These are phyloP conservation scores for Isoetes taiwanensis DNA, from an alignment of 75 land plant genomes.

Conservation along the genomic window DNA sequence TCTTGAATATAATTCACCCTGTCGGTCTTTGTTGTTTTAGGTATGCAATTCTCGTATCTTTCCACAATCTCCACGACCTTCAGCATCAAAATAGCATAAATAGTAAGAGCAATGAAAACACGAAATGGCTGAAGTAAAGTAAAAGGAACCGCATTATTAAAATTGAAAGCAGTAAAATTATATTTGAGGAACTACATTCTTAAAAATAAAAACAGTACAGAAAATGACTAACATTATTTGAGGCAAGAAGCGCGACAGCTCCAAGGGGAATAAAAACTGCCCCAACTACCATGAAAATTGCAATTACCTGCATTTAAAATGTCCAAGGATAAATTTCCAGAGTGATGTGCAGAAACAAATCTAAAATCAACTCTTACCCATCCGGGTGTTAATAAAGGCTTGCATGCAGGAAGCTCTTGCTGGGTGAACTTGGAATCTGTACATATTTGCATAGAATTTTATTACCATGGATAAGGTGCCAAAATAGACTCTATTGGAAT, in stretches of 20 bases:
- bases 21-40: constrained; percentile 11
- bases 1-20: constrained; percentile 33
- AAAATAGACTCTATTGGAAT: too few species aligned
- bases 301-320: constrained; percentile 63
- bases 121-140: neutral
- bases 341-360: too few species aligned
- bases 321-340: too few species aligned
- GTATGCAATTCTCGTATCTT: constrained; percentile 40
- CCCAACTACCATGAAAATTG: constrained; percentile 43
- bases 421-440: constrained; percentile 66
- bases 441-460: too few species aligned
- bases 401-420: constrained; percentile 87
- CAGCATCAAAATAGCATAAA: neutral
- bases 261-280: constrained; percentile 68
- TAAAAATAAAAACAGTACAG: neutral
- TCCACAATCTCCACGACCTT: constrained; percentile 66
- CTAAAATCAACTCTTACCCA: too few species aligned
- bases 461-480: too few species aligned
- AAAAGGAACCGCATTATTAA: neutral
- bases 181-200: too few species aligned
- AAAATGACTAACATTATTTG: constrained; percentile 36
- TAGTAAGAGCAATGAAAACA: neutral
- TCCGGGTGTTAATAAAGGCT: constrained; percentile 65
- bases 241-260: constrained; percentile 39
- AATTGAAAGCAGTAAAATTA: too few species aligned